Evolutionary conservation across 768 basidiomycete species (phyloP).

Genomic region (Suillus weaverae): DNA sequence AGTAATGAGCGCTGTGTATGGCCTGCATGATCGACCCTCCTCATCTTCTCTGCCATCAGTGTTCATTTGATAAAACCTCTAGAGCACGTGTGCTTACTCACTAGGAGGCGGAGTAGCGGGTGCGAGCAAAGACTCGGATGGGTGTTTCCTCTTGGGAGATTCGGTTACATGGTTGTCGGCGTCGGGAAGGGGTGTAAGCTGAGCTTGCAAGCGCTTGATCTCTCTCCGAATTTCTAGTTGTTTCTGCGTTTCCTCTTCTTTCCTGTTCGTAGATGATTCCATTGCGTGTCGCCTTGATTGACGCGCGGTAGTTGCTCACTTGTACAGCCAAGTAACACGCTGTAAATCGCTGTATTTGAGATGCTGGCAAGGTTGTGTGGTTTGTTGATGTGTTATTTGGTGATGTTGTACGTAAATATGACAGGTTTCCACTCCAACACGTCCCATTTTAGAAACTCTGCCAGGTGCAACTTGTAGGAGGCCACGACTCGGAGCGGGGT

Average conservation of each 20-base stretch:
- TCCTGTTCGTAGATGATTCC: constrained; percentile 54
- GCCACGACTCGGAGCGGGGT: neutral
- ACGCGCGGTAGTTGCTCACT: neutral
- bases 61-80: constrained; percentile 1
- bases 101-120: constrained; percentile 68
- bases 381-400: constrained; percentile 24
- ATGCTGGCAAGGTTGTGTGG: constrained; percentile 1
- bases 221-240: constrained; percentile 54
- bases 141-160: constrained; percentile 51
- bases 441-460: constrained; percentile 10
- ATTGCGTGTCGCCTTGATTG: constrained; percentile 32
- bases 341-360: neutral
- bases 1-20: constrained; percentile 22
- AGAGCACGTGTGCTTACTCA: constrained; percentile 32
- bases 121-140: constrained; percentile 39
- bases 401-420: constrained; percentile 5
- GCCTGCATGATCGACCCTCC: constrained; percentile 40
- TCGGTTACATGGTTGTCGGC: constrained; percentile 21
- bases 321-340: neutral
- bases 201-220: constrained; percentile 56
- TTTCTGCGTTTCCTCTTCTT: constrained; percentile 36
- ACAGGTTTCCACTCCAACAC: constrained; percentile 20
- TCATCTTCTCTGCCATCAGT: constrained; percentile 37
- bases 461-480: neutral
- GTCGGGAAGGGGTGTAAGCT: constrained; percentile 44